A percentile compares a stretch with the other conserved stretches of the same genome.
Conservation (phyloP, 2,329 filamentous ascomycete species). For the Ceratocystis huliohia region DNA sequence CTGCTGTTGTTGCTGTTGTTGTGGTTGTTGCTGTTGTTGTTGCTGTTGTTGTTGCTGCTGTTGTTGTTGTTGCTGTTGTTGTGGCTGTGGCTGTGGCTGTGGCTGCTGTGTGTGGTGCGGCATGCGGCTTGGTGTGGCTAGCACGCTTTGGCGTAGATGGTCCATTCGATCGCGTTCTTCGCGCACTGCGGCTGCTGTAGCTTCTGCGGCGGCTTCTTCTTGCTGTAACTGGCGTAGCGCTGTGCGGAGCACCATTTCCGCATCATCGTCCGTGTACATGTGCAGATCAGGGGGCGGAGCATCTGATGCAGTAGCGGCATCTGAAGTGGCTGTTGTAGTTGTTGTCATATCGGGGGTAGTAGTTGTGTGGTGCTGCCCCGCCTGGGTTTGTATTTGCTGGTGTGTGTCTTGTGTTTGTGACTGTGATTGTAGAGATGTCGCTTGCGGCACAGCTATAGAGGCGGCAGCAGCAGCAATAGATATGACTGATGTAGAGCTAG, state of each 20-base stretch:
- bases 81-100: background rate
- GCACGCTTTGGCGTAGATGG: constrained; percentile 25
- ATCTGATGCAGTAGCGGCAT: constrained; percentile 21
- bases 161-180: constrained; percentile 41
- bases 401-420: background rate
- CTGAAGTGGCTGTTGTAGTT: constrained; percentile 10
- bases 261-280: constrained; percentile 39
- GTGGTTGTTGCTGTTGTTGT: background rate
- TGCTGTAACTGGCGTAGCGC: constrained; percentile 46
- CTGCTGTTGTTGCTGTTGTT: background rate
- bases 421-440: background rate
- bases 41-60: background rate
- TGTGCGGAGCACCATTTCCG: constrained; percentile 46
- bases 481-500: constrained; percentile 7
- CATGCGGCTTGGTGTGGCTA: constrained; percentile 22
- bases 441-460: constrained; percentile 23
- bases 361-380: constrained; percentile 13
- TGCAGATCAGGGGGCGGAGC: constrained; percentile 25
- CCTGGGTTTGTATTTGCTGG: background rate
- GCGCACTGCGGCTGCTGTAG: constrained; percentile 41
- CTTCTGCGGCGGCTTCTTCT: constrained; percentile 46
- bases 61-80: background rate
- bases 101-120: background rate
- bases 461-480: constrained; percentile 21
- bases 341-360: constrained; percentile 8